A percentile compares a stretch with the other conserved stretches of the same genome.
These are phyloP conservation scores for Rhizopogon sp. DNA, from an alignment of 768 basidiomycete species.

Conservation along the genomic window DNA sequence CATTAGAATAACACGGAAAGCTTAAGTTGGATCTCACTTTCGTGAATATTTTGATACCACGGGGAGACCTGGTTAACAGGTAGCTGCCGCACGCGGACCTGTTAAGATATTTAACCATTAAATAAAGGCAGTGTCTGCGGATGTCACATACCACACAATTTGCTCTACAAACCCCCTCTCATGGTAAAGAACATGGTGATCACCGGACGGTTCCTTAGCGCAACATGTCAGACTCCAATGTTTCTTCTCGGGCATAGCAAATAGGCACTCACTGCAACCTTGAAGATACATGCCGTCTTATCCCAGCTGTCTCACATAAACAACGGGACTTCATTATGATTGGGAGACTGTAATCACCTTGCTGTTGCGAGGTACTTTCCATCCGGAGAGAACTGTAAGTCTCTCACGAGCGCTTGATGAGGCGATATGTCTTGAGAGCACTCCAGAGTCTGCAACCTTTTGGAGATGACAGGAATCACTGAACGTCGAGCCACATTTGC, in stretches of 20 bases:
- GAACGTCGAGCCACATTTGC: background rate
- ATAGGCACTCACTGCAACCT: constrained; percentile 34
- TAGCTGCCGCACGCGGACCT: constrained; percentile 44
- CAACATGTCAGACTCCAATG: constrained; percentile 6
- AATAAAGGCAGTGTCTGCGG: background rate
- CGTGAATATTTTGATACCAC: constrained; percentile 49
- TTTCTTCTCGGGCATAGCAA: background rate
- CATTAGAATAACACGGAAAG: background rate
- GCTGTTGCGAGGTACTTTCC: constrained; percentile 50
- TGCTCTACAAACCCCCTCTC: constrained; percentile 49
- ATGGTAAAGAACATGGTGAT: constrained; percentile 45
- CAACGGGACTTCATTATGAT: background rate
- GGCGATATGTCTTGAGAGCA: constrained; percentile 38
- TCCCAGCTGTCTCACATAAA: constrained; percentile 36
- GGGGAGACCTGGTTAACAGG: constrained; percentile 43
- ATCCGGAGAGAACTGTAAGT: constrained; percentile 52
- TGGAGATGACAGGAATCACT: background rate
- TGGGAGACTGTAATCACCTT: constrained; percentile 25
- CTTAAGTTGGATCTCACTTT: constrained; percentile 20
- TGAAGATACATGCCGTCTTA: constrained; percentile 44
- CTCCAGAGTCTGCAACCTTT: constrained; percentile 35
- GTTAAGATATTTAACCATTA: constrained; percentile 3
- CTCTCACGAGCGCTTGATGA: constrained; percentile 50
- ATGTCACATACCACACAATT: constrained; percentile 39
- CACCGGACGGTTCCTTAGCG: constrained; percentile 35